Percentiles rank a stretch among this genome's conserved stretches.
Evolutionary conservation across 2,329 filamentous ascomycete genomes (phyloP).

Genomic region (Sporothrix curviconia): DNA sequence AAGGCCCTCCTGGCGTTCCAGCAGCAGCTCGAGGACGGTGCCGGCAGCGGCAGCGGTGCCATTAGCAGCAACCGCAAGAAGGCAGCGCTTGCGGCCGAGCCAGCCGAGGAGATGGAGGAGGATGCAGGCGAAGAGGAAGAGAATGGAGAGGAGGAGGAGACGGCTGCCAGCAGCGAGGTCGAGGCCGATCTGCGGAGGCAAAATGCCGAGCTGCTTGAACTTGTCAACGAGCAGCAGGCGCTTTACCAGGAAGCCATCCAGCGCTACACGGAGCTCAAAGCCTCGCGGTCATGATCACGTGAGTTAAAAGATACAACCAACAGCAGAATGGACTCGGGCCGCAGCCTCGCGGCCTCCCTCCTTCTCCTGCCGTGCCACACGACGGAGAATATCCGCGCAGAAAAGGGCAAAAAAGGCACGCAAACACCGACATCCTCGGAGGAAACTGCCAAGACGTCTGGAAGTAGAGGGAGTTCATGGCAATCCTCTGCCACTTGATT

Average conservation of each 20-base stretch:
- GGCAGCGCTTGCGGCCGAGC: background rate
- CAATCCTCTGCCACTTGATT: no score
- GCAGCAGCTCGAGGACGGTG: constrained; percentile 19
- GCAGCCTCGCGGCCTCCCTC: background rate
- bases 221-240: constrained; percentile 33
- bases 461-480: no score
- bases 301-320: background rate
- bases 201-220: constrained; percentile 34
- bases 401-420: no score
- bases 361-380: no score
- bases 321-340: background rate
- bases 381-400: no score
- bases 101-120: background rate
- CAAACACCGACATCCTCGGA: no score
- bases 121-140: no score
- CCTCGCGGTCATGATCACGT: constrained; percentile 5
- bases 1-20: constrained; percentile 43
- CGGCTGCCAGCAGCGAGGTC: constrained; percentile 22
- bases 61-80: constrained; percentile 1
- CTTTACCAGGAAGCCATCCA: constrained; percentile 30
- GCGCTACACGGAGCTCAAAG: constrained; percentile 25
- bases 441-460: no score
- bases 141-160: no score
- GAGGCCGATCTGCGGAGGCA: constrained; percentile 31
- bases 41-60: background rate